phyloP scores from a whole-genome alignment of 1,284 basidiomycete species.

The Neotropicomus parvogracilis region DNA sequence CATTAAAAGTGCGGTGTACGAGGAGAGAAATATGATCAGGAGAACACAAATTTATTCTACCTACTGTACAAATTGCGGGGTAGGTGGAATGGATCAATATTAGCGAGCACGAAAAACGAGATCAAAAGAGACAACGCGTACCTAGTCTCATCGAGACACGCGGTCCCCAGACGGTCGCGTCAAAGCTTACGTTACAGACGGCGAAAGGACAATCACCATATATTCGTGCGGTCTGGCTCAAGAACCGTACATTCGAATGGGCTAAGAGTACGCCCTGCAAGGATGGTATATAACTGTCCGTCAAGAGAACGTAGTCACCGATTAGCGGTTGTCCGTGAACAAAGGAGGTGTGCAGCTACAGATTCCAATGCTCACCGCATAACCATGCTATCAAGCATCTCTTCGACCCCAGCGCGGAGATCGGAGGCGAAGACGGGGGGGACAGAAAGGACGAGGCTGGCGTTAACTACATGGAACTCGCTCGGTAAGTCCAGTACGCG shows the following conservation, averaged over 20 bases:
- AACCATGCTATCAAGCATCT: conserved; percentile 88
- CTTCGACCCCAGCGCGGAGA: conserved; percentile 70
- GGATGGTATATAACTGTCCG: conserved; percentile 79
- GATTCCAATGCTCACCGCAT: conserved; percentile 71
- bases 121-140: conserved; percentile 37
- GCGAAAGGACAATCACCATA: conserved; percentile 87
- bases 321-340: conserved; percentile 6
- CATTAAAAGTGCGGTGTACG: conserved; percentile 93
- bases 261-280: conserved; percentile 86
- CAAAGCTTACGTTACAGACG: conserved; percentile 73
- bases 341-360: conserved; percentile 3
- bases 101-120: neutral
- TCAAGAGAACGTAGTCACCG: neutral
- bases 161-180: conserved; percentile 89
- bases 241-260: conserved; percentile 75
- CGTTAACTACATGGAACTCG: conserved; percentile 67
- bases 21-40: conserved; percentile 94
- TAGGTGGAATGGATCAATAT: conserved; percentile 1
- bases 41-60: conserved; percentile 85
- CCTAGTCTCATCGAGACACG: conserved; percentile 81
- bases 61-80: conserved; percentile 49
- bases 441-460: conserved; percentile 72
- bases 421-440: conserved; percentile 78
- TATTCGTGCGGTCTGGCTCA: conserved; percentile 66
- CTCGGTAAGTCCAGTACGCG: conserved; percentile 30